Base-by-base conservation (phyloP, 2,329 filamentous ascomycete species). In the Clonostachys sp. region DNA sequence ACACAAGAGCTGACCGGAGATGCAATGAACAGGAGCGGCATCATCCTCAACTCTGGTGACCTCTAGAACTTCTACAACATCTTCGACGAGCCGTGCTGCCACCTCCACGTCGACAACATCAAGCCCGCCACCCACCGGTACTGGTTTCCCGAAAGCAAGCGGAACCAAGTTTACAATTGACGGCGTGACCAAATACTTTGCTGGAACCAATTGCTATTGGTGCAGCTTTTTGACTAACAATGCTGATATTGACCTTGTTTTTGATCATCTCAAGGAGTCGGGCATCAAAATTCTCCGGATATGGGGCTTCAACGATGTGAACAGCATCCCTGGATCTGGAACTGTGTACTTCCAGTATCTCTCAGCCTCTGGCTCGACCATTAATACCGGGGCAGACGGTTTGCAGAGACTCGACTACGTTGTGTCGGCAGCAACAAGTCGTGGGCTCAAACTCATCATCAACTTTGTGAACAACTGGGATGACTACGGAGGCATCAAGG, bases 381-480 rank as follows among this genome's bases (percentile, higher is more conserved):
- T 87, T 66, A 86, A 87, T 63, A 83, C 75, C 0, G 83, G 81
- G 3, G 55, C 74, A 35, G 68, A 86, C 58, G 83, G 84, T 14
- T 74, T 87, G 9, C 71, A 81, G 60, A 42, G 49, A 24, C 74
- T 87, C 7, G 84, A 87, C 55, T 79, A 78, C 40, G 81, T 86
- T 2, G 81, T 87, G 42, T 59, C 72, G 24, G 70, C 75, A 0
- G 83, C 82, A 3, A 80, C 83, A 59, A 69, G 70, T 30, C 70
- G 77, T 46, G 78, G 75, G 4, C 71, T 86, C 53, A 83, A 84
- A 60, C 65, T 86, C 14, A 81, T 86, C 52, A 75, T 83, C 58
- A 77, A 80, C 55, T 75, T 86, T 41, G 80, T 86, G 47, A 87
- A 87, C 65, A 81, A 87, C 65, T 88, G 83, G 83, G 70, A 70